Evolutionary conservation across 768 basidiomycete genomes (phyloP).

Genomic region (Tulasnella sp.): DNA sequence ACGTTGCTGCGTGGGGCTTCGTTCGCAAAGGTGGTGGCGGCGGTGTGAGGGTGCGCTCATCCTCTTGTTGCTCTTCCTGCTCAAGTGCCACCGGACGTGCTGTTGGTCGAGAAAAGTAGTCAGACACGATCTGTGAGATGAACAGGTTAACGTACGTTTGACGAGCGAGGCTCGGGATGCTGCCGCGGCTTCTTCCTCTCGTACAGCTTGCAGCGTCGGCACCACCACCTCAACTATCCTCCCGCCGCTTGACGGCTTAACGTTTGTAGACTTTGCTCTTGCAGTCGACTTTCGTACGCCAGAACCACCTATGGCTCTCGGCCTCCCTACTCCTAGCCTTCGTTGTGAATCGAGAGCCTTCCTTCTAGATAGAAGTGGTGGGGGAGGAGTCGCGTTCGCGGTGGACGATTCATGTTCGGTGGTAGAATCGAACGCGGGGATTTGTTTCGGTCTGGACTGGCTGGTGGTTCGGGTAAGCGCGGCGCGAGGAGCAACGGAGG

Average conservation of each 20-base stretch:
- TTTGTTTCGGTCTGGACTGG: not conserved
- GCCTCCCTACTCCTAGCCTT: constrained; percentile 27
- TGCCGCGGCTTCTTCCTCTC: constrained; percentile 1
- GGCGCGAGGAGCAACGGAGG: not conserved
- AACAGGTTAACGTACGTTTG: not conserved
- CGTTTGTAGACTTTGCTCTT: constrained; percentile 16
- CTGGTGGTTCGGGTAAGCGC: not conserved
- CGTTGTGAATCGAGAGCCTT: constrained; percentile 27
- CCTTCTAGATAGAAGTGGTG: not conserved
- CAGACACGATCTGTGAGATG: not conserved
- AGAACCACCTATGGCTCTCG: constrained; percentile 21
- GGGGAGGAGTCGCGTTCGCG: constrained; percentile 16
- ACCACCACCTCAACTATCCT: constrained; percentile 2
- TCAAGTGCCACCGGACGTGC: not conserved
- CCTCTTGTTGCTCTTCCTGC: not conserved
- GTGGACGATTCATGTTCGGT: not conserved
- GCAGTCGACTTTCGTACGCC: constrained; percentile 30
- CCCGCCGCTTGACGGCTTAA: not conserved
- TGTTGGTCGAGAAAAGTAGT: not conserved
- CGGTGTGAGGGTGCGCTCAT: not conserved
- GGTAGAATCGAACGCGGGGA: no score
- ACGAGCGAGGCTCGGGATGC: not conserved
- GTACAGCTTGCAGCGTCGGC: not conserved
- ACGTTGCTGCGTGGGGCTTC: not conserved
- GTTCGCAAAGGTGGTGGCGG: not conserved